Percentiles rank a stretch among this genome's conserved stretches.
Conservation (phyloP, 768 basidiomycete species). For the Trichaptum fuscoviolaceum region DNA sequence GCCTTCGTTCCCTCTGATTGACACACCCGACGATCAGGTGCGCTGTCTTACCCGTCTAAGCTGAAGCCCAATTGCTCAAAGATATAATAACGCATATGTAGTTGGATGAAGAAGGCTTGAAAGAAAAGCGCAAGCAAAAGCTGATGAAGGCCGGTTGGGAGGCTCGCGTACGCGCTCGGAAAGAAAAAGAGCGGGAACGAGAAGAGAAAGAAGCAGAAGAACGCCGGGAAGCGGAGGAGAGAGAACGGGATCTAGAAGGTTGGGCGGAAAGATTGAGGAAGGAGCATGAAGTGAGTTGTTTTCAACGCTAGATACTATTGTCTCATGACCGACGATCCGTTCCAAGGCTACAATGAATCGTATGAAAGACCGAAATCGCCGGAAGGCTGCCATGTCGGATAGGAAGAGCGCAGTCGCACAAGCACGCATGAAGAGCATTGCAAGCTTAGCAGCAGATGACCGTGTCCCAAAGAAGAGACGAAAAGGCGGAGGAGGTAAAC, state of each 20-base stretch:
- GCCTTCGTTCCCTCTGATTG: slow-evolving; percentile 84
- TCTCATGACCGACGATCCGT: slow-evolving; percentile 1
- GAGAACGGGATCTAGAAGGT: slow-evolving; percentile 59
- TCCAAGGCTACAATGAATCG: slow-evolving; percentile 68
- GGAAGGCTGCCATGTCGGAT: slow-evolving; percentile 79
- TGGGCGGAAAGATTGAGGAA: slow-evolving; percentile 72
- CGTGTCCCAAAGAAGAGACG: slow-evolving; percentile 78
- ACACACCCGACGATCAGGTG: slow-evolving; percentile 85
- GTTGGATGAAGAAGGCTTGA: slow-evolving; percentile 87
- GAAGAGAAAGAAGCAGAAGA: slow-evolving; percentile 61
- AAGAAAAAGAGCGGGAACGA: slow-evolving; percentile 83
- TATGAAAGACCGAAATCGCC: slow-evolving; percentile 78
- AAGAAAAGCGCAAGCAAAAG: slow-evolving; percentile 92
- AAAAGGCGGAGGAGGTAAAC: slow-evolving; percentile 72
- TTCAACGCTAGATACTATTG: slow-evolving; percentile 3
- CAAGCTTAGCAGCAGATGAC: slow-evolving; percentile 85
- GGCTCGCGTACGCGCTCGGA: slow-evolving; percentile 74
- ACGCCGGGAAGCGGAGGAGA: slow-evolving; percentile 66
- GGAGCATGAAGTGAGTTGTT: slow-evolving; percentile 69
- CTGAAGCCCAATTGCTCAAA: background rate
- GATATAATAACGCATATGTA: slow-evolving; percentile 21
- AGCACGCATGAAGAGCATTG: slow-evolving; percentile 93
- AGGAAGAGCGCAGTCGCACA: slow-evolving; percentile 94
- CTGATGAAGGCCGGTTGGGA: slow-evolving; percentile 92
- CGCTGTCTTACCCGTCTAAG: slow-evolving; percentile 15